Percentiles rank a stretch among this genome's conserved stretches.
These are phyloP conservation scores for Talaromyces funiculosus DNA, from an alignment of 2,329 filamentous ascomycete species.

Conservation along the genomic window DNA sequence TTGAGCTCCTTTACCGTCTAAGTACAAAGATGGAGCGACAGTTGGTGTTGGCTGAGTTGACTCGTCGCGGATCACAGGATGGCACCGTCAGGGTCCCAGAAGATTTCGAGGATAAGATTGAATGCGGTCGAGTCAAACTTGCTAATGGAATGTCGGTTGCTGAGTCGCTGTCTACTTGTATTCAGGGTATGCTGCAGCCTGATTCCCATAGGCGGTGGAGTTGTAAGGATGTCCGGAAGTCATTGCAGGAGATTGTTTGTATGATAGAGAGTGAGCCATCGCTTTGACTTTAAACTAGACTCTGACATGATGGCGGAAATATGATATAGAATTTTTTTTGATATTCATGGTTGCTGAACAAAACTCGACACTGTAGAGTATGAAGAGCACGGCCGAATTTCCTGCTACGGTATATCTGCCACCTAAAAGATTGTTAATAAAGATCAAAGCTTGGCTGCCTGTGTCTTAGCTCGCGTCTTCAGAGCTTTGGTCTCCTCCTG, in stretches of 20 bases:
- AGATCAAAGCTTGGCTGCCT: slow-evolving; percentile 8
- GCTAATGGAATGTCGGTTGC: slow-evolving; percentile 26
- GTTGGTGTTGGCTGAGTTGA: slow-evolving; percentile 38
- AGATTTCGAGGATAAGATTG: slow-evolving; percentile 35
- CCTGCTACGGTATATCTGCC: too few relatives aligned
- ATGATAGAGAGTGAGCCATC: slow-evolving; percentile 44
- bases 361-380: neutral
- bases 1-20: slow-evolving; percentile 56
- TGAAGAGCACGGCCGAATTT: neutral
- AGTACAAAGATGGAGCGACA: slow-evolving; percentile 46
- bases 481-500: slow-evolving; percentile 18
- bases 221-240: slow-evolving; percentile 31
- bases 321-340: neutral
- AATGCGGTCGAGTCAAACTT: slow-evolving; percentile 24
- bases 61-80: slow-evolving; percentile 17
- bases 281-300: neutral
- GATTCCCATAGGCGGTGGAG: slow-evolving; percentile 32
- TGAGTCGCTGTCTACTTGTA: slow-evolving; percentile 32
- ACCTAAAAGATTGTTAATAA: too few relatives aligned
- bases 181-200: slow-evolving; percentile 38
- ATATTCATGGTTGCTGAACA: neutral
- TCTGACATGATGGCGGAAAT: neutral
- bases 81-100: slow-evolving; percentile 27
- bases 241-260: slow-evolving; percentile 49
- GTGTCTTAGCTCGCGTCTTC: slow-evolving; percentile 2